Base-by-base conservation (phyloP, 352 stramenopile species). In the Phytopythium mirpurense region DNA sequence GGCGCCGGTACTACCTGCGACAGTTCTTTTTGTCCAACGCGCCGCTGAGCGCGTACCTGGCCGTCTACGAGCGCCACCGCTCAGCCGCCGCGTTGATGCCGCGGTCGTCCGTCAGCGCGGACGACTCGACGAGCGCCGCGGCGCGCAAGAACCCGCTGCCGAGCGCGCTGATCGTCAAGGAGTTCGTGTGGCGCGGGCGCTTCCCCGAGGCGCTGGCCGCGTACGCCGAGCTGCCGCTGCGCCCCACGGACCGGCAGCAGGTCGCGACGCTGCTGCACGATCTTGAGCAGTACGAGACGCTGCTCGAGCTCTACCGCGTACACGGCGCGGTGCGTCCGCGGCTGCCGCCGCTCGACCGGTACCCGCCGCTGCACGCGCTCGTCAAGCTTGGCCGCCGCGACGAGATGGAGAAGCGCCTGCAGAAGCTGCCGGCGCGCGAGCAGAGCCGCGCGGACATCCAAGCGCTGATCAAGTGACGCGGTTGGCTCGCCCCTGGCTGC, bases 1-100 rank as follows among this genome's bases (percentile, higher is more conserved):
- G 77, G 77, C 63, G 68, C 16, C 70, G 75, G 43, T 88, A 82
- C 57, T 86, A 78, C 58, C 68, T 74, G 34, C 72, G 77, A 21
- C 74, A 83, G 50, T 88, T 88, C 51, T 81, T 86, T 43, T 57
- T 88, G 5, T 77, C 72, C 0, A 51, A 56, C 10, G 70, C 74
- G 36, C 74, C 74, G 11, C 50, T 86, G 27, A 46, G 44, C 24
- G 55, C 68, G n/a, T 86, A 83, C 50, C 43, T 86, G 11, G 44
- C 14, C 11, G 5, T 51, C 23, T 70, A 63, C 41, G 62, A 73
- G 8, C 36, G 54, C 1, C 65, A 72, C 52, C 47, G 41, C 11
- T 41, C 26, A 6, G 40, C 38, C 32, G 31, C 47, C 23, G 56
- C 21, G 15, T n/a, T n/a, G n/a, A 62, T 59, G 43, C 12, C 23